Conservation (phyloP, 2,329 filamentous ascomycete species). For the Mycosphaerella sp. region DNA sequence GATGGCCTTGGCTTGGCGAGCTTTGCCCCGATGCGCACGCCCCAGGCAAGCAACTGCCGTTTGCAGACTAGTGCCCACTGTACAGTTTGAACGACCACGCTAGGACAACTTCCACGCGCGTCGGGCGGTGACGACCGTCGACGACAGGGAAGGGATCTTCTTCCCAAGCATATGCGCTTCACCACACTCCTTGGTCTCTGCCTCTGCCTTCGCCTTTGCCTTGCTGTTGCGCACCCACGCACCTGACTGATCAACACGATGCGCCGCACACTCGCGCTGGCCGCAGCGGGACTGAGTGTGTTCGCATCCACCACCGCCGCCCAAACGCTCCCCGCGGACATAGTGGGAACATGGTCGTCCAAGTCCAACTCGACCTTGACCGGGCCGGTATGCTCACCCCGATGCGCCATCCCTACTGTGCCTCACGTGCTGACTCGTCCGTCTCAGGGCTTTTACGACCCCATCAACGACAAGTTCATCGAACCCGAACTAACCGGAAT, state of each 20-base stretch:
- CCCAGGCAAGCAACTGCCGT: not conserved
- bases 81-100: not conserved
- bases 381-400: slow-evolving; percentile 52
- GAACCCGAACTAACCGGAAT: slow-evolving; percentile 63
- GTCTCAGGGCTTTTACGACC: slow-evolving; percentile 61
- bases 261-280: slow-evolving; percentile 29
- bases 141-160: not conserved
- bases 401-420: not conserved
- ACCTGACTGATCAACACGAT: slow-evolving; percentile 15
- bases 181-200: slow-evolving; percentile 2
- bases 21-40: too few relatives aligned
- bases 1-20: not conserved
- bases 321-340: slow-evolving; percentile 32
- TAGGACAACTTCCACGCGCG: not conserved
- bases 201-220: not conserved
- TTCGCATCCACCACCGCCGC: slow-evolving; percentile 20
- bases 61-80: not conserved
- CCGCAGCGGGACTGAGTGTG: slow-evolving; percentile 21
- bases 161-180: too few relatives aligned
- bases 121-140: not conserved
- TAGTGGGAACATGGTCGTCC: slow-evolving; percentile 67
- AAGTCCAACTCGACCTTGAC: slow-evolving; percentile 65
- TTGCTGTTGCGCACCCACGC: not conserved
- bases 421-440: not conserved
- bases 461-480: slow-evolving; percentile 57